These are phyloP conservation scores for Alternaria rosae DNA, from an alignment of 2,329 filamentous ascomycete genomes.

Conservation along the genomic window DNA sequence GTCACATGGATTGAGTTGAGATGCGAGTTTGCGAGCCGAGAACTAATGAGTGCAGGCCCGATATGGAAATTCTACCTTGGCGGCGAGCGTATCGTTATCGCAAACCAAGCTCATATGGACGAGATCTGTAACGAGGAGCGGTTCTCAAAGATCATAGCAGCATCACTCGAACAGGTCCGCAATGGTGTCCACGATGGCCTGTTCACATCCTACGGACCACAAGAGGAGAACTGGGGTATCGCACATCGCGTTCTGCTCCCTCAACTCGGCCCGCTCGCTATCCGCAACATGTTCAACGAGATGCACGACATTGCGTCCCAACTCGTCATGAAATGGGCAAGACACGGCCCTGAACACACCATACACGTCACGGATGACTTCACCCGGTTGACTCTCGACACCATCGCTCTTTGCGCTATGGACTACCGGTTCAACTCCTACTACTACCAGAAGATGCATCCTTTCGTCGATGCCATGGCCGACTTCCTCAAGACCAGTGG, in stretches of 20 bases:
- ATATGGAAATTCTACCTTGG: constrained; percentile 45
- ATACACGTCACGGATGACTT: constrained; percentile 51
- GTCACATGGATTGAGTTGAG: not conserved
- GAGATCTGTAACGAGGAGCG: constrained; percentile 52
- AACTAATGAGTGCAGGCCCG: constrained; percentile 31
- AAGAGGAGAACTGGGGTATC: constrained; percentile 58
- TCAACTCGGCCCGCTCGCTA: constrained; percentile 73
- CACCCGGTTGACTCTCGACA: constrained; percentile 49
- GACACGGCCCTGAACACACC: constrained; percentile 53
- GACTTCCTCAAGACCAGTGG: constrained; percentile 49
- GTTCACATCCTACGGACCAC: constrained; percentile 50
- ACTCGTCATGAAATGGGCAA: constrained; percentile 72
- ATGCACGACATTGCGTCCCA: constrained; percentile 68
- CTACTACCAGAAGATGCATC: constrained; percentile 47
- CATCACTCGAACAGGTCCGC: constrained; percentile 41
- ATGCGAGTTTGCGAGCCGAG: not conserved
- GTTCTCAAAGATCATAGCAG: constrained; percentile 43
- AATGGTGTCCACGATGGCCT: constrained; percentile 51
- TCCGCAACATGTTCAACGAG: constrained; percentile 70
- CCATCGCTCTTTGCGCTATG: constrained; percentile 51
- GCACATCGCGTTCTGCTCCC: constrained; percentile 72
- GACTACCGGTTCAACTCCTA: constrained; percentile 54
- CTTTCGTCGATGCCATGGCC: constrained; percentile 49
- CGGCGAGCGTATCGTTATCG: constrained; percentile 42
- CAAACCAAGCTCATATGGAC: constrained; percentile 46